These are phyloP conservation scores for Pseudocohnilembus persalinus DNA, from an alignment of 169 alveolate genomes.

Conservation along the genomic window DNA sequence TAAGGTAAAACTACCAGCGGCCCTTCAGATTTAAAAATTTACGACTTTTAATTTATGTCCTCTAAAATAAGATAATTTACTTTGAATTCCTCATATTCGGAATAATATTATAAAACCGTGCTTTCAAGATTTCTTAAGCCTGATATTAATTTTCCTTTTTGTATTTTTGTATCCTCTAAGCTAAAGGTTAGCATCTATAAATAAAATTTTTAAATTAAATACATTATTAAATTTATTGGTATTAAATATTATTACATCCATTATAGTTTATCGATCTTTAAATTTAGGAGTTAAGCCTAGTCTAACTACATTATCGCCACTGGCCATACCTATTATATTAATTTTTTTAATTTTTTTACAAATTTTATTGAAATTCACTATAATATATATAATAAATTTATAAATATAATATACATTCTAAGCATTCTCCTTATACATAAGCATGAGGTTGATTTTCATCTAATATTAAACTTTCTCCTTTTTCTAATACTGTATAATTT, in stretches of 20 bases:
- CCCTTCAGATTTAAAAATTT: no score
- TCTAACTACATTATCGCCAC: constrained; percentile 95
- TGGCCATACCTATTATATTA: constrained; percentile 80
- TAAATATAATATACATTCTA: constrained; percentile 73
- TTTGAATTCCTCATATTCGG: constrained; percentile 8
- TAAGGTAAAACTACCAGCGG: no score
- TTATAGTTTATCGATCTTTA: constrained; percentile 79
- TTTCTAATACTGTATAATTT: constrained; percentile 81
- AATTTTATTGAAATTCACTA: no score
- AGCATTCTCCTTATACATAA: constrained; percentile 91
- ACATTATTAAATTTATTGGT: background rate
- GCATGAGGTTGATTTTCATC: constrained; percentile 95
- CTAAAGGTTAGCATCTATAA: constrained; percentile 23
- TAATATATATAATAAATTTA: background rate
- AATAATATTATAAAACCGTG: no score
- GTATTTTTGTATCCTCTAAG: constrained; percentile 7
- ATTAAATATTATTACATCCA: constrained; percentile 29
- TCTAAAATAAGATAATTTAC: no score
- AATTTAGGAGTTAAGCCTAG: constrained; percentile 96
- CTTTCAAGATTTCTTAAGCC: background rate
- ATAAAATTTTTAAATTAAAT: background rate
- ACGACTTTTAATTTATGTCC: no score
- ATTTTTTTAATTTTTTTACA: background rate
- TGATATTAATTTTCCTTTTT: background rate
- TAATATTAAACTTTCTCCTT: constrained; percentile 91